Base-by-base conservation (phyloP, 2,329 filamentous ascomycete genomes). In the Fusarium pseudoanthophilum region DNA sequence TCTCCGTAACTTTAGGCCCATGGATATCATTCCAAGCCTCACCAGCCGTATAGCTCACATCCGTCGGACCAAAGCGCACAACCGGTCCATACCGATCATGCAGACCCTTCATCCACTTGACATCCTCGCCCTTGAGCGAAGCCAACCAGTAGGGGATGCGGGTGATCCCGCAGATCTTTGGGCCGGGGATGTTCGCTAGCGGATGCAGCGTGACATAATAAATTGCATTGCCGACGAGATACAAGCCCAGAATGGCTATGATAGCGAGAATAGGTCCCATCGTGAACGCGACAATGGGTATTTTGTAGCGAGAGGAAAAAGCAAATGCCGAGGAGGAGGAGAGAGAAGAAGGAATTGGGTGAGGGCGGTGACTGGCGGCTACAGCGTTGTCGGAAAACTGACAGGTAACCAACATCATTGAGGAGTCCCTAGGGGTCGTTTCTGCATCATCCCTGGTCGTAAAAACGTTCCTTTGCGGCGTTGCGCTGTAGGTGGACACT, bases 81-180 rank as follows among this genome's bases (percentile, higher is more conserved):
- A 72, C 58, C 13, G 68, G 68, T 13, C 69, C 69, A 40, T 72
- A 72, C 0, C 11, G 11, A 16, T 72, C 69, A 11, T 72, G 69
- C 1, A 72, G 3, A 4, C 10, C 0, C 13, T 72, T 72, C 68
- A 72, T 68, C 58, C 63, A 68, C 1, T 28, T n/a, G 4, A 68
- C 43, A 20, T 71, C 68, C 5, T 68, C 63, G 4, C 69, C 69
- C 24, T 7, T 45, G 1, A 72, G 9, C 1, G 36, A 7, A 3
- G 36, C 58, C 2, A 68, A 2, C 63, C 63, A 72, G 36, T 71
- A 72, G 2, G 69, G 69, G 11, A 72, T 45, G 8, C 68, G 49
- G 1, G 51, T 72, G 10, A 72, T 36, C 0, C 52, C 69, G 7
- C 63, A 72, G 26, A 72, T 28, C 18, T 53, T 72, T 0, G 69